Conservation (phyloP, 1,284 basidiomycete species). For the Sporisorium sorghi region DNA sequence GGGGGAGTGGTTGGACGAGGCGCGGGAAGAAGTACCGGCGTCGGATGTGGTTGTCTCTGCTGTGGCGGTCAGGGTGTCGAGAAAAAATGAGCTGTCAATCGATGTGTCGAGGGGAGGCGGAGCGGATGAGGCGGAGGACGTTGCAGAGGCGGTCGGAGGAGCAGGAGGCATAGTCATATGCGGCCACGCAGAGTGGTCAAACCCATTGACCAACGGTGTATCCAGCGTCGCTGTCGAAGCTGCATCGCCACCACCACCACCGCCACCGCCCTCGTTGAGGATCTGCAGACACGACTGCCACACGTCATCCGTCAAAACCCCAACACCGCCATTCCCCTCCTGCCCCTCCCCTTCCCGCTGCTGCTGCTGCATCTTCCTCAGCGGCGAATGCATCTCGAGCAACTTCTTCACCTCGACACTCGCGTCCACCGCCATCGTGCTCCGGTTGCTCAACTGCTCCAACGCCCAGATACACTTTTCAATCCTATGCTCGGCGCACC, state of each 20-base stretch:
- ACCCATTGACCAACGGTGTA: neutral
- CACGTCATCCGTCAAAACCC: conserved; percentile 30
- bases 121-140: neutral
- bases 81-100: conserved; percentile 11
- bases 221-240: conserved; percentile 1
- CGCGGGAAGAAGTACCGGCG: conserved; percentile 11
- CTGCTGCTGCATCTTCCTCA: conserved; percentile 12
- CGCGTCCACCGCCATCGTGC: conserved; percentile 34
- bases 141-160: neutral
- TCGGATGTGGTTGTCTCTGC: conserved; percentile 1
- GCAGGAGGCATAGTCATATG: neutral
- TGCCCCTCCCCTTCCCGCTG: neutral
- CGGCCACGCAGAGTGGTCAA: neutral
- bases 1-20: conserved; percentile 29
- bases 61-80: neutral
- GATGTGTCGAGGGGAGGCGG: neutral
- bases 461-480: conserved; percentile 47
- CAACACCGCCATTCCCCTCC: neutral
- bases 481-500: conserved; percentile 22
- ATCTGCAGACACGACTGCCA: conserved; percentile 40
- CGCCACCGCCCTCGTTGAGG: conserved; percentile 14
- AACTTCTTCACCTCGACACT: conserved; percentile 22
- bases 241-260: neutral
- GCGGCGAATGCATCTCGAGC: conserved; percentile 27
- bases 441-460: conserved; percentile 38